phyloP scores from a whole-genome alignment of 2,329 filamentous ascomycete species.

The Cryphonectria carpinicola region DNA sequence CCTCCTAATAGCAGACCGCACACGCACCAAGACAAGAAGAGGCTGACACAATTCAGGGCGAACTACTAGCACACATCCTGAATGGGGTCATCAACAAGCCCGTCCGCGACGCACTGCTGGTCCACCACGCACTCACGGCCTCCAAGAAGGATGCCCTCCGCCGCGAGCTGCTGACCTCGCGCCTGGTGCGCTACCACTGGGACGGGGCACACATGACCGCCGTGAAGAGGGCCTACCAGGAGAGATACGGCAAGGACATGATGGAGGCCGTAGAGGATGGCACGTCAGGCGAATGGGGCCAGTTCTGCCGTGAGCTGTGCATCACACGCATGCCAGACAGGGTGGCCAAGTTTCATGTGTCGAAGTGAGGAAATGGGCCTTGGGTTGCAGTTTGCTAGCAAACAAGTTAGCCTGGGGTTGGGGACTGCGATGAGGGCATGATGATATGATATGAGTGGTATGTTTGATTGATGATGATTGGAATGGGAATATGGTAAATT shows the following conservation, averaged over 20 bases:
- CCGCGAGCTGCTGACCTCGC: slow-evolving; percentile 83
- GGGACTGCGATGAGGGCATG: slow-evolving; percentile 36
- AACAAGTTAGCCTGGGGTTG: slow-evolving; percentile 35
- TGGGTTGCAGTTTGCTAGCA: background rate
- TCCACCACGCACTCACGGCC: slow-evolving; percentile 85
- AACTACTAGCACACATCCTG: slow-evolving; percentile 91
- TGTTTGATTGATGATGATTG: background rate
- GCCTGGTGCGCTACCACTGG: slow-evolving; percentile 91
- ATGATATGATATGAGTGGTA: background rate
- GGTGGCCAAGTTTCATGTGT: slow-evolving; percentile 50
- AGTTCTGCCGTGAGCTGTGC: slow-evolving; percentile 74
- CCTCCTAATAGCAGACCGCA: background rate
- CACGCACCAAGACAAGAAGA: slow-evolving; percentile 15
- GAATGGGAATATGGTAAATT: background rate
- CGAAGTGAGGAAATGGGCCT: background rate
- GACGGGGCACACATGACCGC: slow-evolving; percentile 79
- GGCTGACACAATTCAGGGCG: slow-evolving; percentile 63
- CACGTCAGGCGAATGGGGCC: slow-evolving; percentile 75
- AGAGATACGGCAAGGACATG: slow-evolving; percentile 75
- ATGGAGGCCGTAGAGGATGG: slow-evolving; percentile 79
- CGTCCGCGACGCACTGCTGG: slow-evolving; percentile 85
- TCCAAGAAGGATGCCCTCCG: slow-evolving; percentile 73
- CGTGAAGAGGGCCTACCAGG: slow-evolving; percentile 79
- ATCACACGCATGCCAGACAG: slow-evolving; percentile 64
- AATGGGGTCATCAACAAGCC: slow-evolving; percentile 97